Base-by-base conservation (phyloP, 169 alveolate genomes). In the Plasmodium adleri region DNA sequence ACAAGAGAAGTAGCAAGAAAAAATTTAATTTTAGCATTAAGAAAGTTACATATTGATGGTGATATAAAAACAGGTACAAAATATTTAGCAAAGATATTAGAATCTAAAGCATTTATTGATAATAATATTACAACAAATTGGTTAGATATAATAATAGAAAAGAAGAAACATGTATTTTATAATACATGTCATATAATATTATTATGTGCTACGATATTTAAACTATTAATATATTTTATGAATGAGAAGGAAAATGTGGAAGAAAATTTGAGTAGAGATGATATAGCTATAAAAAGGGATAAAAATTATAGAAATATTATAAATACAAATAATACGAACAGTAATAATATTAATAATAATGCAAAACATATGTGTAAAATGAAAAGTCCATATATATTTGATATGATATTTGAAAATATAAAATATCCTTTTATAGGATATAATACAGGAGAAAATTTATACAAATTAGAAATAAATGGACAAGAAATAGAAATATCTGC, bases 11-110 rank as follows among this genome's bases (percentile, higher is more conserved):
- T 88, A 17, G 96, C 96, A 5, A 93, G 95, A 47, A 88, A 92
- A 76, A 78, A 90, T 62, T 83, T 95, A 56, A 93, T 95, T 13
- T 86, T 93, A 75, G 92, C 95, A 43, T 62, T 95, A 88, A 91
- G 94, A 70, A 94, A 95, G 52, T 85, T 95, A 63, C 88, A 89
- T 12, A 91, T 95, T 22, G 88, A 93, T 6, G 97, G 97, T n/a
- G 96, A 95, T 49, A 93, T 95, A 12, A 83, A 96, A 15, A 95
- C 97, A 50, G 93, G 86, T 54, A 89, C 95, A 20, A 94, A 93
- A 67, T 88, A 90, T 67, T 89, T 95, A 50, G 92, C 94, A 32
- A 87, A 90, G 64, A 89, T 95, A 50, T 86, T 95, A 56, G 95
- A 95, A 76, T 90, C 90, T 52, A 93, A 93, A 52, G 96, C 92